Base-by-base conservation (phyloP, 1,284 basidiomycete genomes). In the Mrakiaceae sp. region DNA sequence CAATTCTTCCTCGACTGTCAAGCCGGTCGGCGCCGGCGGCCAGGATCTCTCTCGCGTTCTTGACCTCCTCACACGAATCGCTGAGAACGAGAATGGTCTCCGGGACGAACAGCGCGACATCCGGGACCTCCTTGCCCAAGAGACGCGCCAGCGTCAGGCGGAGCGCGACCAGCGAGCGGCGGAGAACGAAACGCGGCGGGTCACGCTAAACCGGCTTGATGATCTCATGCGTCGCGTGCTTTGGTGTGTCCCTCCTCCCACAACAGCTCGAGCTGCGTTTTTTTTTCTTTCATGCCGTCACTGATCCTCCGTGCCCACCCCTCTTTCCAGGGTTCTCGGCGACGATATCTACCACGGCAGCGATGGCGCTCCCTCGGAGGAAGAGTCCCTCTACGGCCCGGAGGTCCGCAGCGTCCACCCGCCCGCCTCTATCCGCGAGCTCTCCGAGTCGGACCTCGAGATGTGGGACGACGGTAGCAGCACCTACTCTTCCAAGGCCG, bases 301-400 rank as follows among this genome's bases (percentile, higher is more conserved):
- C 27, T 27, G 27, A 27, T 27, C 27, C 27, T 27, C 27, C 27
- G 27, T 27, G 27, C 39, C 8, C 55, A 57, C 42, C 5, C 55
- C 42, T 42, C 9, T 57, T 12, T 27, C 8, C 6, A 54, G 61
- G 61, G 51, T 63, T 3, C 53, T 63, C 47, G 61, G 61, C 12
- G 61, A 63, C 55, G 61, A 63, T n/a, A 55, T 63, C 12, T 63
- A 50, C 61, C 61, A 63, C 14, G 61, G 61, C 6, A 48, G 52
- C 8, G 40, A 27, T 2, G 61, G 61, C 3, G 47, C 61, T 8
- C 61, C 61, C 3, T 50, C 61, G 2, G 54, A 63, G 8, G 61
- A 57, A 16, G 61, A 63, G 47, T 42, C 27, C 3, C 52, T 63
- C 40, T 63, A 57, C 61, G 61, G 61, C 5, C 61, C 61, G 1